Conservation (phyloP, 768 basidiomycete genomes). For the Multifurca ochricompacta region DNA sequence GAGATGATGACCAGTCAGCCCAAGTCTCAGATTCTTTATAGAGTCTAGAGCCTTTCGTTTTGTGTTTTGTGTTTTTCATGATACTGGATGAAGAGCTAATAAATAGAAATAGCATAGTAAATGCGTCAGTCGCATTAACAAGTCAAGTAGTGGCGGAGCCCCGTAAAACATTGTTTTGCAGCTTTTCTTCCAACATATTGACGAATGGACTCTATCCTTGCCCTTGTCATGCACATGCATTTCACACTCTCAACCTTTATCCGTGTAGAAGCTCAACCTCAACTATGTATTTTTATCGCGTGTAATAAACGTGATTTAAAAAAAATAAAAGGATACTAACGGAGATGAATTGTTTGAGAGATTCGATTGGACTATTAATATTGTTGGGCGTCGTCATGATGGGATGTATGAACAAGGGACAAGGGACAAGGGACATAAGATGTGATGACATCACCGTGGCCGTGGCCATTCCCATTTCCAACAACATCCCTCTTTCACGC, state of each 20-base stretch:
- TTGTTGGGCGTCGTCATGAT: conserved; percentile 9
- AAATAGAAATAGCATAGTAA: too few species aligned
- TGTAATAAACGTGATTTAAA: not conserved
- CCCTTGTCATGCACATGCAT: conserved; percentile 45
- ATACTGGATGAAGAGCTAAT: too few species aligned
- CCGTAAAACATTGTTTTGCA: conserved; percentile 52
- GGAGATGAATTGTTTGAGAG: conserved; percentile 34
- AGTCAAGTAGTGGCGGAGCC: not conserved
- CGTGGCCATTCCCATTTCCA: too few species aligned
- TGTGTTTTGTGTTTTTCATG: not conserved
- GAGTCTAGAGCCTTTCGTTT: not conserved
- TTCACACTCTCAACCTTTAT: too few species aligned
- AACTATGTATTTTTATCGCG: too few species aligned
- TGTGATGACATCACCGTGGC: too few species aligned
- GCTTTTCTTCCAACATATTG: not conserved
- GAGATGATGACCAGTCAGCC: not conserved
- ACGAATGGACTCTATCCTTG: conserved; percentile 48
- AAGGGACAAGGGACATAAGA: too few species aligned
- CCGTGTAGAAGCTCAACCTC: too few species aligned
- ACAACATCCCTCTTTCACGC: too few species aligned
- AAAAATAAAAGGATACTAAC: conserved; percentile 27
- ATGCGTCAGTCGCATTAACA: not conserved
- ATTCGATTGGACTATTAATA: conserved; percentile 20
- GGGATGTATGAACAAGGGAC: too few species aligned
- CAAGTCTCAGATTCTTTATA: conserved; percentile 7